phyloP scores from a whole-genome alignment of 208 protist species.

The Trypanosomatidae sp. region DNA sequence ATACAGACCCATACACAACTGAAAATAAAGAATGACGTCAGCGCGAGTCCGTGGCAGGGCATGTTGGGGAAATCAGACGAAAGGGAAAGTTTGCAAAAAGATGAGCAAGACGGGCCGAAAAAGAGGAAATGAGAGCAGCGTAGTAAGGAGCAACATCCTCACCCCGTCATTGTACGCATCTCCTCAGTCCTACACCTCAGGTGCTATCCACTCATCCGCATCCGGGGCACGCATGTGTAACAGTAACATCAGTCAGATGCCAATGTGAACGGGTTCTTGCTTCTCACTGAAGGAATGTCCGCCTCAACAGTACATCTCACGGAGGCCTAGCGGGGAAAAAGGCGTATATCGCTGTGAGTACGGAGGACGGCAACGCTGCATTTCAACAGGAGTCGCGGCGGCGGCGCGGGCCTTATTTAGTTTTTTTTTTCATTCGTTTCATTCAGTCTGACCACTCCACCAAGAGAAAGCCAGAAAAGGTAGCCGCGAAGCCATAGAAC shows the following conservation, averaged over 20 bases:
- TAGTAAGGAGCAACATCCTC: background rate
- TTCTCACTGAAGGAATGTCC: background rate
- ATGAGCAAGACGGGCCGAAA: background rate
- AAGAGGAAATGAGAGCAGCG: background rate
- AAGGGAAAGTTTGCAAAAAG: conserved; percentile 7
- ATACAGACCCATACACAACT: background rate
- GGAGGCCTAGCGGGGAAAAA: background rate
- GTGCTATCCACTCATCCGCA: background rate
- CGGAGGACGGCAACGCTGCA: background rate
- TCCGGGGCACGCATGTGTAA: background rate
- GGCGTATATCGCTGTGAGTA: background rate
- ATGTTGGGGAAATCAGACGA: background rate
- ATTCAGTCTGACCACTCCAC: too few species aligned
- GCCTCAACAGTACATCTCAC: background rate
- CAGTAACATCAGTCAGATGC: background rate
- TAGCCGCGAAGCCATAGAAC: conserved; percentile 1
- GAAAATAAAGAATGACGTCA: background rate
- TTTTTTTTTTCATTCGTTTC: background rate
- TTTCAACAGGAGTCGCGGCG: too few species aligned
- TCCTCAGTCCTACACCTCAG: too few species aligned
- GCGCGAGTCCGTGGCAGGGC: too few species aligned
- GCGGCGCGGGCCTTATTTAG: too few species aligned
- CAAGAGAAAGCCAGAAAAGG: background rate
- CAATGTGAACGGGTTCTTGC: background rate
- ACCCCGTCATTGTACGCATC: background rate